Base-by-base conservation (phyloP, 2,329 filamentous ascomycete species). In the Botrytis aclada region DNA sequence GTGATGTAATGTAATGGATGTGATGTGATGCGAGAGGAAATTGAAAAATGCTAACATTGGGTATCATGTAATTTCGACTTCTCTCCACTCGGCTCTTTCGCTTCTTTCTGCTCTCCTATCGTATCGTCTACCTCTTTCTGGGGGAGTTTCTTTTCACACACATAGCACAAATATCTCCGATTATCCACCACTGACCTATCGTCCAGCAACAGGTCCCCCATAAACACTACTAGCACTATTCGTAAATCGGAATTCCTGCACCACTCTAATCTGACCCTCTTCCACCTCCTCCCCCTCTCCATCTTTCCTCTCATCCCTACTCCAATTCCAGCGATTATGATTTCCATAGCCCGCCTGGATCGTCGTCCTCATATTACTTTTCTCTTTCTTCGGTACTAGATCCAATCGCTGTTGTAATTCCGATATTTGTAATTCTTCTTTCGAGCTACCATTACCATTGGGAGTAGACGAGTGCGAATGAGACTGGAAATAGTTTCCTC, bases 301-400 rank as follows among this genome's bases (percentile, higher is more conserved):
- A 20, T 9, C 12, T 18, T n/a, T 37, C 29, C 62, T 37, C 29
- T 43, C 47, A 25, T 71, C 60, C 9, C 45, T 5, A 37, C 37
- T 65, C 60, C 43, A 41, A 56, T 65, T 71, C 41, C 60, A 65
- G 8, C 60, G 47, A 34, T 61, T 32, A 32, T 58, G 66, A n/a
- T 69, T 69, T 25, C 18, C 14, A 41, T 41, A 29, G 12, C 62
- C 70, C 14, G 47, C 70, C 22, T 67, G 8, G 4, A 67, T 32
- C 25, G 70, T 72, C 29, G 70, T 72, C 4, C 6, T 67, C 62
- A 72, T 60, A 29, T 60, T 32, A 67, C 62, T 60, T 10, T 39
- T 60, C 37, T 72, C 70, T 34, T 72, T 72, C 29, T 60, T 67
- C 29, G 70, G 70, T 39, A 71, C 70, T 4, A 71, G 10, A 47